These are phyloP conservation scores for Quercus phellos DNA, from an alignment of 331 rosid genomes.

Conservation along the genomic window DNA sequence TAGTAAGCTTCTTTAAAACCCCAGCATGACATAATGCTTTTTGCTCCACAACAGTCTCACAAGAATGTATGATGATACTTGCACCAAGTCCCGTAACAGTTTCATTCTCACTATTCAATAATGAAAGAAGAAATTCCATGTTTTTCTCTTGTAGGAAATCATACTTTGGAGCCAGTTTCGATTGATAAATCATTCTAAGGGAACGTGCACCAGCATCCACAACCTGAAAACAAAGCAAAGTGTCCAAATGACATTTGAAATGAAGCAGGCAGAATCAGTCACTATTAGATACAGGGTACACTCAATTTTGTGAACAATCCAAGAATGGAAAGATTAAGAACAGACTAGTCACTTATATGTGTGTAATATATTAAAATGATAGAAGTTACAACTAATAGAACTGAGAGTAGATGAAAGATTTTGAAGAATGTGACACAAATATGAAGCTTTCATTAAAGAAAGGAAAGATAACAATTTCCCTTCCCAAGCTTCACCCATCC, in stretches of 20 bases:
- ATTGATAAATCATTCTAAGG: constrained; percentile 73
- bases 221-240: constrained; percentile 41
- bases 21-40: constrained; percentile 52
- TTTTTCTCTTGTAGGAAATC: constrained; percentile 53
- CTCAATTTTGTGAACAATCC: neutral
- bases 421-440: neutral
- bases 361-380: neutral
- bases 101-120: constrained; percentile 66
- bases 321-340: neutral
- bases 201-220: constrained; percentile 80
- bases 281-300: neutral
- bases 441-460: neutral
- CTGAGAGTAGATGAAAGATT: neutral
- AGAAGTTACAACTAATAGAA: neutral
- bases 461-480: neutral
- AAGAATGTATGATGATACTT: constrained; percentile 70
- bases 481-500: neutral
- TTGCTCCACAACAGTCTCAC: constrained; percentile 52
- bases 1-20: constrained; percentile 53
- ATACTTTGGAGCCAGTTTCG: constrained; percentile 70
- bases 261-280: neutral
- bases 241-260: constrained; percentile 7
- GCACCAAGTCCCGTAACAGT: constrained; percentile 80
- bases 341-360: neutral
- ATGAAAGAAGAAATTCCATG: constrained; percentile 58